Base-by-base conservation (phyloP, 257 asterid genomes). In the Solanum bukasovii region DNA sequence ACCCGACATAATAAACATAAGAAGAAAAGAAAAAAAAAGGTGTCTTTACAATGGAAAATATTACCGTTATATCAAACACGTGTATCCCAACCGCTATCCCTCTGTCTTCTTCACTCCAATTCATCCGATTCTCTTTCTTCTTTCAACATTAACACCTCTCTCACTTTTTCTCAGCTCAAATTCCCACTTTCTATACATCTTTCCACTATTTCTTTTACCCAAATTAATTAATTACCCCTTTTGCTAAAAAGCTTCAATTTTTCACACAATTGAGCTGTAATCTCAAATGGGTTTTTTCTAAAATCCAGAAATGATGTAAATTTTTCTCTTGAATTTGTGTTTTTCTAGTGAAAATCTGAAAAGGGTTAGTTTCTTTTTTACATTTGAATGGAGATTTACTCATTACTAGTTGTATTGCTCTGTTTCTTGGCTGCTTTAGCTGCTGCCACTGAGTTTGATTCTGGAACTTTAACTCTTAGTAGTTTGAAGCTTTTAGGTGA, bases 401-500 rank as follows among this genome's bases (percentile, higher is more conserved):
- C 40, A 29, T 16, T 81, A 49, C 40, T 87, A 0, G n/a, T 84
- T 18, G 6, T 93, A 7, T 63, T 61, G 29, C 14, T 56, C 21
- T 13, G 52, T 84, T 42, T 89, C 75, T 49, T 88, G 88, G 49
- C 86, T 71, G 25, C n/a, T 71, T 35, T 23, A 4, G 49, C 88
- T 16, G 13, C 40, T 1, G 18, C 92, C 4, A 88, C 89, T 68
- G 92, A 92, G 33, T 95, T 95, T 11, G 97, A 95, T 91, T 92
- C 92, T 87, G 93, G 93, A 8, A 90, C 95, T 18, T 83, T 95
- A 71, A 88, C 95, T 7, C 89, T 95, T 18, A 88, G 92, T 68
- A 93, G 92, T 89, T 82, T 95, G 77, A 95, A 93, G 94, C 91
- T 95, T 37, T 91, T 95, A 88, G 98, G 98, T 3, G 98, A 94